Evolutionary conservation across 2,329 filamentous ascomycete species (phyloP).

Genomic region (Bisporella sp.): DNA sequence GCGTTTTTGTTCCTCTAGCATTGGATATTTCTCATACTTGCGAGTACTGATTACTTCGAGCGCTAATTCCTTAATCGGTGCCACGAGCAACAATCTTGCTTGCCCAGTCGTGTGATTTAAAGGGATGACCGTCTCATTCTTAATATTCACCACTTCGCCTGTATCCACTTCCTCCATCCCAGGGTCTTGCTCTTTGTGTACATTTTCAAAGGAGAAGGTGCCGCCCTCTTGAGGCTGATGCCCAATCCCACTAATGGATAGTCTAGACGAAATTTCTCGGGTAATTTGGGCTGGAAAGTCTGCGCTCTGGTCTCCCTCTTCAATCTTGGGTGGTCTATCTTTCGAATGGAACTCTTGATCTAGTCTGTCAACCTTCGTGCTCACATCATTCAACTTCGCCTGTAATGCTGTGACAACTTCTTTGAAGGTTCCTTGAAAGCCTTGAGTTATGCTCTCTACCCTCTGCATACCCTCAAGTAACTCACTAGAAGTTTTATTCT

Average conservation of each 20-base stretch:
- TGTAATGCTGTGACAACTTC: too few species aligned
- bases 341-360: too few species aligned
- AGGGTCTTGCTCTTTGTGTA: conserved; percentile 40
- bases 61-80: conserved; percentile 54
- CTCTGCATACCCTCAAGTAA: conserved; percentile 42
- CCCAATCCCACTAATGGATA: too few species aligned
- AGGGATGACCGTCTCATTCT: conserved; percentile 62
- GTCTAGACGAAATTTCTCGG: too few species aligned
- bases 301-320: too few species aligned
- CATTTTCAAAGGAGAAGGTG: too few species aligned
- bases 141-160: conserved; percentile 40
- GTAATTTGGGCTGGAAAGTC: too few species aligned
- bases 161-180: conserved; percentile 41
- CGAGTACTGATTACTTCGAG: conserved; percentile 39
- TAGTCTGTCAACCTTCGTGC: too few species aligned
- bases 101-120: conserved; percentile 87
- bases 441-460: conserved; percentile 1
- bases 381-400: too few species aligned
- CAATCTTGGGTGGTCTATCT: too few species aligned
- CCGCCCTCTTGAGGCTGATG: too few species aligned
- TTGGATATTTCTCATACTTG: conserved; percentile 63
- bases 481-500: conserved; percentile 53
- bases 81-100: conserved; percentile 70
- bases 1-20: conserved; percentile 65
- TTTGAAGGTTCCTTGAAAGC: too few species aligned